Base-by-base conservation (phyloP, 768 basidiomycete genomes). In the Russula lepida region DNA sequence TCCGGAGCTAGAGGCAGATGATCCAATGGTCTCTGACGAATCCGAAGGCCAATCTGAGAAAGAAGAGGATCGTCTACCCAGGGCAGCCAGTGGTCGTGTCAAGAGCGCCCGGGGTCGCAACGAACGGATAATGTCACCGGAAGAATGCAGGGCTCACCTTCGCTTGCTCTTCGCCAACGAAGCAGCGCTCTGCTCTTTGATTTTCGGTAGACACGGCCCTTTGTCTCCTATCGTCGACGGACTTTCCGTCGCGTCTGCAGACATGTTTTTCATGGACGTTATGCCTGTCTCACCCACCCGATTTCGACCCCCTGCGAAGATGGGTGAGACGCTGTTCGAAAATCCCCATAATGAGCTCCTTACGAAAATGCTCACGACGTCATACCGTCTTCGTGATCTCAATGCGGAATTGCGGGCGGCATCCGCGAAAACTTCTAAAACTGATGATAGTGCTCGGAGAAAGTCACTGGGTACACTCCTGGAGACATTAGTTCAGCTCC, bases 221-320 rank as follows among this genome's bases (percentile, higher is more conserved):
- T 87, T 89, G 66, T 81, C 90, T 4, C 78, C 78, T 33, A 71
- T 88, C 48, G 79, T 79, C 21, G 69, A 81, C 25, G 83, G 81
- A 53, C 78, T 92, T 9, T 84, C 84, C 7, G 73, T 81, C 32
- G 88, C 88, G 9, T 86, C 84, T 32, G 88, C 94, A 47, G 97
- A 98, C 71, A 93, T 98, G 83, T 98, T 98, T 74, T 99, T 99
- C 79, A 78, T 98, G 77, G 90, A 95, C 35, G 92, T 90, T 55
- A 72, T 99, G 23, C 85, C 92, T 32, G 89, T 98, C 21, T 82
- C 94, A 17, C 97, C 97, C 17, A 95, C 92, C 7, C 89, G 95
- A 37, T 99, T 98, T 79, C 85, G 97, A 49, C 97, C 97, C 4
- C 89, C 97, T 3, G 82, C 92, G 2, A 88, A 85, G 69, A 82